phyloP scores from a whole-genome alignment of 257 asterid genomes.

The Lycium ferocissimum region DNA sequence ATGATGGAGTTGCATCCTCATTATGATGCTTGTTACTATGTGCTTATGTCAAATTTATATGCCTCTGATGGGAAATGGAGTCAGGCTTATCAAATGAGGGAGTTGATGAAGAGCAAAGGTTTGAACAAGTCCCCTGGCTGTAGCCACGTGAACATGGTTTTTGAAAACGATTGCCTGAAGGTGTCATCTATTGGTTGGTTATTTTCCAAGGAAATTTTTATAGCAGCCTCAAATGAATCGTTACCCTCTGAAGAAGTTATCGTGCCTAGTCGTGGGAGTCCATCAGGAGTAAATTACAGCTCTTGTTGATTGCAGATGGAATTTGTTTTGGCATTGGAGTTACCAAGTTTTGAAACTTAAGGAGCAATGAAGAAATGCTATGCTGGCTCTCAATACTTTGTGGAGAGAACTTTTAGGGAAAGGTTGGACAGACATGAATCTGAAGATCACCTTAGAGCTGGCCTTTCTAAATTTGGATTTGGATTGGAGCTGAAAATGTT shows the following conservation, averaged over 20 bases:
- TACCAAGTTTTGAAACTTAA: neutral
- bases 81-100: conserved; percentile 49
- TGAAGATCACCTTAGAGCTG: neutral
- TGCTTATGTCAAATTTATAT: conserved; percentile 57
- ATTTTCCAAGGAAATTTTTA: neutral
- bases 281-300: neutral
- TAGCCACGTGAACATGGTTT: conserved; percentile 38
- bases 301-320: neutral
- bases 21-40: conserved; percentile 52
- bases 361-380: neutral
- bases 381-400: neutral
- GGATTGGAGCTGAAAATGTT: neutral
- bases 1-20: conserved; percentile 54
- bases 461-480: neutral
- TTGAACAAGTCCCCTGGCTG: conserved; percentile 52
- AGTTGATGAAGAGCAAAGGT: conserved; percentile 51
- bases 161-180: neutral
- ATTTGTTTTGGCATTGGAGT: neutral
- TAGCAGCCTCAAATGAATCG: neutral
- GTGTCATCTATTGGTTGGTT: neutral
- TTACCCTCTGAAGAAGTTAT: neutral
- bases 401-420: neutral
- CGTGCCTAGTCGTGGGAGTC: neutral
- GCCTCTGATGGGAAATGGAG: conserved; percentile 59
- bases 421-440: neutral